Evolutionary conservation across 2,329 filamentous ascomycete genomes (phyloP), one percentile per base, ranked within the genome.

Genomic region (Penicillium olsonii): DNA sequence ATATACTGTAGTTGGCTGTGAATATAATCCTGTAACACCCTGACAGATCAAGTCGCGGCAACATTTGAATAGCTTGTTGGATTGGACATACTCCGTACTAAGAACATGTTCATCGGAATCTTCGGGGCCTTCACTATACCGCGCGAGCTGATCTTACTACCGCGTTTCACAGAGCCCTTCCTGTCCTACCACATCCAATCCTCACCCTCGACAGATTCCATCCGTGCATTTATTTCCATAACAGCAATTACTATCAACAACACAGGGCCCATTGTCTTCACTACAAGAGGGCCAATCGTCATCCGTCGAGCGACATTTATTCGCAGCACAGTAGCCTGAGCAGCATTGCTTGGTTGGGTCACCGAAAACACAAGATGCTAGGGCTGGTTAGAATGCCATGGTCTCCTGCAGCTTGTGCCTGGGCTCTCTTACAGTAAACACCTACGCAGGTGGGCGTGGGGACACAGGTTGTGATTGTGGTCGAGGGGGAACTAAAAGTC

Each of bases 281-380:
- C 54, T 54, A 18, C 65, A 67, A 9, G 27, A 37, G 0, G 65
- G 62, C 63, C 63, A 66, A n/a, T 60, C 43, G 3, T 50, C 27
- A 44, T 67, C 63, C 1, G 64, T 67, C 15, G 60, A 52, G 18
- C 65, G 57, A 44, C 65, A 67, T 22, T 61, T 62, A 2, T 47
- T 64, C 3, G 63, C 65, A 4, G 62, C 64, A 17, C 66, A 67
- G 34, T 66, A 65, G 9, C 56, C 58, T 2, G 64, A 67, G 55
- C 64, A 68, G 45, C 64, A 67, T 34, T 46, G 44, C 4, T 46
- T 56, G 5, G 53, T 22, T 3, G 48, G 48, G 33, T 41, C 40
- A 24, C 59, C 64, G 24, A 50, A 64, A 1, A 42, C 41, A 24
- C 63, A 64, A n/a, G 50, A 43, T 18, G 49, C 47, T 53, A 43